These are phyloP conservation scores for Cornus controversa DNA, from an alignment of 148 eudicot species.

Conservation along the genomic window DNA sequence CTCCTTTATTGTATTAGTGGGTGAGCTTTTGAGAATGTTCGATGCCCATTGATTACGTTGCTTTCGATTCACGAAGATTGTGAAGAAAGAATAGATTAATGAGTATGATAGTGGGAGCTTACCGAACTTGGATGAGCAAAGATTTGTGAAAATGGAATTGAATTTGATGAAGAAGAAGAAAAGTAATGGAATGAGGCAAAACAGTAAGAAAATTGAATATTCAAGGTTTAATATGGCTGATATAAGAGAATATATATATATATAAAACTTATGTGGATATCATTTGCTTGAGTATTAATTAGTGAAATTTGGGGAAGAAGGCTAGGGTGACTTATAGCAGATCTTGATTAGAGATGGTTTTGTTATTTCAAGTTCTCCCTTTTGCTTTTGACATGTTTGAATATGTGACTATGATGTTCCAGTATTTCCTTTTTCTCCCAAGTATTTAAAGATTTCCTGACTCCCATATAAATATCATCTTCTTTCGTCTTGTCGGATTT, in stretches of 20 bases:
- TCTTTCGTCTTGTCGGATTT: too few species aligned
- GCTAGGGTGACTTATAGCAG: constrained; percentile 12
- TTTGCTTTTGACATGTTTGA: too few species aligned
- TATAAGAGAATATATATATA: too few species aligned
- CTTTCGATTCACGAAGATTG: constrained; percentile 18
- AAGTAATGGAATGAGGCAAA: constrained; percentile 4
- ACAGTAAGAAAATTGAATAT: background rate
- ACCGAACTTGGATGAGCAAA: background rate
- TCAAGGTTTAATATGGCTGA: background rate
- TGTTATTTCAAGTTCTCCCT: too few species aligned
- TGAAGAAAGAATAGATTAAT: constrained; percentile 24
- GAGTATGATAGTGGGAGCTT: constrained; percentile 33
- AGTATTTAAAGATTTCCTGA: too few species aligned
- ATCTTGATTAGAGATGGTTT: too few species aligned
- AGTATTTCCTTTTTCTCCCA: too few species aligned
- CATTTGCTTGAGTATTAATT: background rate
- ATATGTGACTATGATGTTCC: too few species aligned
- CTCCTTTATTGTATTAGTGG: constrained; percentile 32
- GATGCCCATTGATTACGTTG: constrained; percentile 30
- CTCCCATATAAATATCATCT: too few species aligned
- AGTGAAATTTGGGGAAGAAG: background rate
- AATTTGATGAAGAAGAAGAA: background rate
- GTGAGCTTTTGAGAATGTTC: constrained; percentile 16
- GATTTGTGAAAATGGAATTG: constrained; percentile 5
- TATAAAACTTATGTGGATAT: too few species aligned